Evolutionary conservation across 2,329 filamentous ascomycete species (phyloP), one percentile per base, ranked within the genome.

Genomic region (Fusarium sp.): DNA sequence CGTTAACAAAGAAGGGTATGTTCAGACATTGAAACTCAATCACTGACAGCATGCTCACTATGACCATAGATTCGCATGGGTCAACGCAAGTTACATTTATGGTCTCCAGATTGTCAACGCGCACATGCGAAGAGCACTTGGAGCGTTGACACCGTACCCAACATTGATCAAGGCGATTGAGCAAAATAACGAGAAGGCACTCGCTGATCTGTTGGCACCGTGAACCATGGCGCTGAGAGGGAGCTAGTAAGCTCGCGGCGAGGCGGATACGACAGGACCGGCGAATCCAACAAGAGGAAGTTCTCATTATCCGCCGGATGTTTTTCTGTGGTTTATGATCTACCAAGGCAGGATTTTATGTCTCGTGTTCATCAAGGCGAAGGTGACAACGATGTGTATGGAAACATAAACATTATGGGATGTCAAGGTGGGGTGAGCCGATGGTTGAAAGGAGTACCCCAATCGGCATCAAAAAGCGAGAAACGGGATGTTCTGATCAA

Each of bases 31-130:
- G 11, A 31, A 6, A 16, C 27, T 10, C 7, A 13, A n/a, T 36
- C 8, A 40, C 43, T 31, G 52, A 43, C 28, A n/a, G 41, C 6
- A 37, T 68, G 64, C 78, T 82, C 67, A 82, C 73, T 28, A 13
- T 34, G 51, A 50, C 7, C 10, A 36, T 77, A 97, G 95, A 62
- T 99, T 99, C 78, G 96, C 95, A 55, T 99, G 96, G 96, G 96
- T 98, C 76, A 99, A 99, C 78, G 95, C 96, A 76, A 98, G 95
- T 79, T 99, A 97, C 79, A 93, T 98, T 61, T 97, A 97, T 77
- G 96, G 95, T 41, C 86, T 98, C 65, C 91, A 95, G 72, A 93
- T 98, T 73, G 87, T 97, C 65, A 95, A 93, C 74, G 92, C 93
- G 34, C 94, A 97, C 81, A 95, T 96, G 90, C 90, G 91, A 79